Conservation (phyloP, 176 grass and related monocot genomes). For the Pontederia crassipes region DNA sequence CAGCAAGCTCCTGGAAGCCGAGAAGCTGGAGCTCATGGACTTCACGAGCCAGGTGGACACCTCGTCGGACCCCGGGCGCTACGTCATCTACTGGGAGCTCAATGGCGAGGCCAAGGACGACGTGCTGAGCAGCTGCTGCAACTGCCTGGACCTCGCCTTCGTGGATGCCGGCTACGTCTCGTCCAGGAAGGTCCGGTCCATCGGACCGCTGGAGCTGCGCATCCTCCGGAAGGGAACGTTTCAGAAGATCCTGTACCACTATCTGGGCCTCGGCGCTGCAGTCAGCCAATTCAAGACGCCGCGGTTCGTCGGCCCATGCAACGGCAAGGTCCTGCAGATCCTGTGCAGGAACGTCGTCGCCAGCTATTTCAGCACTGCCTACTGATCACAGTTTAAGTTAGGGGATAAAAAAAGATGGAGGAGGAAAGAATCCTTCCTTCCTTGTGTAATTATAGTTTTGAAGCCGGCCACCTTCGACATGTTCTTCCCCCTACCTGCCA, state of each 20-base stretch:
- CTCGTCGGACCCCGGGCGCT: conserved; percentile 49
- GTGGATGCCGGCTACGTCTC: conserved; percentile 63
- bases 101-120: conserved; percentile 37
- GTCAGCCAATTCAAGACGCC: conserved; percentile 97
- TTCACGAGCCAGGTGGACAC: conserved; percentile 78
- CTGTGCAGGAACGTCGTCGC: conserved; percentile 38
- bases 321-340: conserved; percentile 65
- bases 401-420: too few species aligned
- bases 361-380: conserved; percentile 70
- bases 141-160: conserved; percentile 75
- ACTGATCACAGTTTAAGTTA: conserved; percentile 8
- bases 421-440: too few species aligned
- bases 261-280: conserved; percentile 44
- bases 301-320: conserved; percentile 42
- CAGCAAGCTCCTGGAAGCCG: conserved; percentile 58
- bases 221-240: conserved; percentile 75
- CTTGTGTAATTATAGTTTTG: too few species aligned
- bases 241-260: conserved; percentile 67
- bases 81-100: conserved; percentile 97
- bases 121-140: conserved; percentile 50
- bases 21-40: conserved; percentile 80
- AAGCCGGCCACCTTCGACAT: too few species aligned
- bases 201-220: conserved; percentile 75
- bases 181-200: conserved; percentile 66
- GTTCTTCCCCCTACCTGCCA: too few species aligned